Conservation (phyloP, 1,139 yeast genomes). For the Taiozyma sp. region DNA sequence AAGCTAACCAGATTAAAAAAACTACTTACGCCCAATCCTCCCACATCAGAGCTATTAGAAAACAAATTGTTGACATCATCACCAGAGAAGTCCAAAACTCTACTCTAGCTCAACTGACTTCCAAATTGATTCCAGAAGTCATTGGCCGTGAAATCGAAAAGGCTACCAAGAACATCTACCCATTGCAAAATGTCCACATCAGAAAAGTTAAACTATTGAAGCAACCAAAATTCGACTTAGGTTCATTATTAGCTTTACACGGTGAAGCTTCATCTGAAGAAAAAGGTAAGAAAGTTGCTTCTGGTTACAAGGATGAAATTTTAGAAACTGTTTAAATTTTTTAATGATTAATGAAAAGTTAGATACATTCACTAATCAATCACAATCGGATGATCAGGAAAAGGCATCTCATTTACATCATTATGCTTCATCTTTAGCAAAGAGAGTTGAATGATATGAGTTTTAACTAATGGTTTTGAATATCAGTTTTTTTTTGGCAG, state of each 20-base stretch:
- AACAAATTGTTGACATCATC: conserved; percentile 83
- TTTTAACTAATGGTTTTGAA: neutral
- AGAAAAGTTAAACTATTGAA: conserved; percentile 88
- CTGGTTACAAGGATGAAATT: conserved; percentile 86
- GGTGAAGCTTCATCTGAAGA: conserved; percentile 82
- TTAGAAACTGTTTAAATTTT: conserved; percentile 65
- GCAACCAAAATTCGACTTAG: conserved; percentile 88
- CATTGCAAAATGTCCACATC: conserved; percentile 85
- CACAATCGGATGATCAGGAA: neutral
- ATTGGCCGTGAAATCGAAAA: conserved; percentile 87
- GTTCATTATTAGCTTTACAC: conserved; percentile 82
- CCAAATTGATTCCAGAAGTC: conserved; percentile 86
- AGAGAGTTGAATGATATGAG: conserved; percentile 44
- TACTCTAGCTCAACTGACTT: conserved; percentile 78
- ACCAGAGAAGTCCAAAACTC: conserved; percentile 79
- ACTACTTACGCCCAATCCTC: conserved; percentile 87
- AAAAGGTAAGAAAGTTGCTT: conserved; percentile 83
- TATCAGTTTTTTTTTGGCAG: neutral
- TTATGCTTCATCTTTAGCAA: neutral
- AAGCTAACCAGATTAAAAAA: conserved; percentile 84
- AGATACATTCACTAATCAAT: neutral
- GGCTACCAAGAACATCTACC: conserved; percentile 78
- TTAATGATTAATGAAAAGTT: neutral
- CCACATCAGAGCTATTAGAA: conserved; percentile 77
- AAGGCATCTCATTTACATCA: neutral